Conservation (phyloP, 176 grass and related monocot genomes). For the Aegilops bicornis region DNA sequence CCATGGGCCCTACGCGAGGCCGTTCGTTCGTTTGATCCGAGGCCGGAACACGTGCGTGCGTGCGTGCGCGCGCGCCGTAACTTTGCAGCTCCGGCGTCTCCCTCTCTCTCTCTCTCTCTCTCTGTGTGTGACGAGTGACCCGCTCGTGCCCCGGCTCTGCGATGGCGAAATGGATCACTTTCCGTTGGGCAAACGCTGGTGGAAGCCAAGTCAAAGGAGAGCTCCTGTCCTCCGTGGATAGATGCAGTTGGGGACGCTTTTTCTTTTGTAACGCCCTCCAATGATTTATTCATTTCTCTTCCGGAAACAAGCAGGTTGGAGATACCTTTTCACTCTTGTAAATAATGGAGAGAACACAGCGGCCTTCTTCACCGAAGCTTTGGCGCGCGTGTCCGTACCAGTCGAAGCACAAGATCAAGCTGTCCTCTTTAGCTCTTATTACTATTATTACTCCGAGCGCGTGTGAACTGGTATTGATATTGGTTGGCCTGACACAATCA, state of each 20-base stretch:
- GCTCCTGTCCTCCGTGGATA: background rate
- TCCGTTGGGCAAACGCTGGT: conserved; percentile 8
- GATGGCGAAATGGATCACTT: background rate
- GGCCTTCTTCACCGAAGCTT: background rate
- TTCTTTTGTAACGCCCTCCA: background rate
- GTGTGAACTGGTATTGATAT: background rate
- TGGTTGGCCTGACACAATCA: background rate
- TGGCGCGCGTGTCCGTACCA: background rate
- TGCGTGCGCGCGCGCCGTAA: background rate
- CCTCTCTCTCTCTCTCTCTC: no score
- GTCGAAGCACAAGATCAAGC: conserved; percentile 5
- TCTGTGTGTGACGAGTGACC: background rate
- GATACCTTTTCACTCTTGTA: no score
- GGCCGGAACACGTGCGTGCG: no score
- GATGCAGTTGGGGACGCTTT: background rate
- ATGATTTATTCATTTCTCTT: background rate
- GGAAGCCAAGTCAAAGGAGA: conserved; percentile 34
- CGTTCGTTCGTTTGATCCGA: no score
- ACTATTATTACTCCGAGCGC: background rate
- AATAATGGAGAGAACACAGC: no score
- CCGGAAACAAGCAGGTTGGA: no score
- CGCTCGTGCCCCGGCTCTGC: conserved; percentile 9
- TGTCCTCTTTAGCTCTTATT: background rate
- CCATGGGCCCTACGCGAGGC: no score
- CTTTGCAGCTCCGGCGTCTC: background rate